Evolutionary conservation across 768 basidiomycete genomes (phyloP).

Genomic region (Kwoniella bestiolae): DNA sequence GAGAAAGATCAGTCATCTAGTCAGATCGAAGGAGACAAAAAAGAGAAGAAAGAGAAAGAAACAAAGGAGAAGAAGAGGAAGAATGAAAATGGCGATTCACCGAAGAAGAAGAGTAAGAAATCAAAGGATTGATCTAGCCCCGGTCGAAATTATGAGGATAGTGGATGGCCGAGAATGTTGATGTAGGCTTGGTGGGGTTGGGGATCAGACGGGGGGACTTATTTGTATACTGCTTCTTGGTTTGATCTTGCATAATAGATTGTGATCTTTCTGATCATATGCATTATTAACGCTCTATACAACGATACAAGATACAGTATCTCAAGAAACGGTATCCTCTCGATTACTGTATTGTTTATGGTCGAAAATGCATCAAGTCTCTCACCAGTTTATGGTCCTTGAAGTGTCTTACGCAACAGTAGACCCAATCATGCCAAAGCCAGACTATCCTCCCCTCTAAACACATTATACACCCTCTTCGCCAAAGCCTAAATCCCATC

Average conservation of each 20-base stretch:
- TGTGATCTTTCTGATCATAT: not conserved
- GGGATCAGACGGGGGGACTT: not conserved
- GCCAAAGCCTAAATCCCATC: conserved; percentile 35
- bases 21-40: not conserved
- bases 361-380: no score
- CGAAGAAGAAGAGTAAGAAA: conserved; percentile 40
- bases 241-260: conserved; percentile 10
- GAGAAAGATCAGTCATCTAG: not conserved
- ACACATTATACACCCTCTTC: conserved; percentile 39
- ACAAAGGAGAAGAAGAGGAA: conserved; percentile 14
- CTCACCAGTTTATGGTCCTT: no score
- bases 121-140: conserved; percentile 18
- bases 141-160: not conserved
- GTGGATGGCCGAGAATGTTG: no score
- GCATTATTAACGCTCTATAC: not conserved
- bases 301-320: not conserved
- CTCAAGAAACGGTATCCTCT: not conserved
- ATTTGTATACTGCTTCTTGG: not conserved
- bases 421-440: conserved; percentile 35
- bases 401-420: no score
- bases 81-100: conserved; percentile 32
- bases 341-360: no score
- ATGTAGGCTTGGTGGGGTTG: not conserved
- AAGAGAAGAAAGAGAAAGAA: conserved; percentile 7
- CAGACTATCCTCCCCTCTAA: conserved; percentile 48